A percentile compares a stretch with the other conserved stretches of the same genome.
Conservation (phyloP, 441 rosid genomes). For the Adansonia madagascariensis region DNA sequence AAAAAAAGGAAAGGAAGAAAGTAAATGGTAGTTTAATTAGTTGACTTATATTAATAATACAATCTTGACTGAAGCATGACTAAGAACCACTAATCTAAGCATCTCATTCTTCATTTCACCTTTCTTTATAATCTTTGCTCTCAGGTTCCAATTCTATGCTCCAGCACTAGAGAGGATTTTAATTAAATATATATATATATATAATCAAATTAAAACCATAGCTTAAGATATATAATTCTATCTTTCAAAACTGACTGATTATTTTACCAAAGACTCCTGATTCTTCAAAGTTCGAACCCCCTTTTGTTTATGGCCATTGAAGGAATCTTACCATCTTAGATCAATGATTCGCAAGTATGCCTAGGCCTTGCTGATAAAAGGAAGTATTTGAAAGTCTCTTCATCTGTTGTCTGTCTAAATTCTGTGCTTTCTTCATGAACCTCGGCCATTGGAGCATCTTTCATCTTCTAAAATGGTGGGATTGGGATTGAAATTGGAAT, state of each 20-base stretch:
- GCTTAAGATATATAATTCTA: background rate
- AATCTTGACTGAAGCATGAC: conserved; percentile 38
- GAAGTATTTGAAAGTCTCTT: background rate
- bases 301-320: conserved; percentile 9
- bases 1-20: background rate
- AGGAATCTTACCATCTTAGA: conserved; percentile 29
- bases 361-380: conserved; percentile 4
- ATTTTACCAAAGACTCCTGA: background rate
- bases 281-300: background rate
- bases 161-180: background rate
- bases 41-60: conserved; percentile 40
- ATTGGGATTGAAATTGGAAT: no score
- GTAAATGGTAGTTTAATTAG: conserved; percentile 19
- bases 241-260: background rate
- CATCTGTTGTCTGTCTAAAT: background rate
- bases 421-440: background rate
- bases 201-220: background rate
- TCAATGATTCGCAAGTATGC: conserved; percentile 15
- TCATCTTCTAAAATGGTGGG: no score
- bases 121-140: conserved; percentile 5
- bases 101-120: conserved; percentile 43
- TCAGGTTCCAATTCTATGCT: background rate
- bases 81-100: conserved; percentile 45
- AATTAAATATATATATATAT: background rate
- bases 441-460: no score